A percentile compares a stretch with the other conserved stretches of the same genome.
Conservation (phyloP, 2,329 filamentous ascomycete species). For the Bipolaris zeicola region DNA sequence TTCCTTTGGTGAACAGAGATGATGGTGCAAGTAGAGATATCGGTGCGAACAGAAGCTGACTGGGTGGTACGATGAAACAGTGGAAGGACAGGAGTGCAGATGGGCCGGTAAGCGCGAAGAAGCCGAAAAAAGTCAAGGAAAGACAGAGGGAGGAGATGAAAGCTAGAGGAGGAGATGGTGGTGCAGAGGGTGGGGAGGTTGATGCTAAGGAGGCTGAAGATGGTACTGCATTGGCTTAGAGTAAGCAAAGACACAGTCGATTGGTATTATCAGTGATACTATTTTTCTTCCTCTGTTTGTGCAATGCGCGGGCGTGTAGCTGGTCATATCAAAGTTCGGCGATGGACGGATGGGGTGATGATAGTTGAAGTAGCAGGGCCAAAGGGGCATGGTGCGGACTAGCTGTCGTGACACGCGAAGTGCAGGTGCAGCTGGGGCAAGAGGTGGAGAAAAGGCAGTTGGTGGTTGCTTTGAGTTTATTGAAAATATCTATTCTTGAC, state of each 20-base stretch:
- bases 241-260: not conserved
- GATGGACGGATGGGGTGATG: not conserved
- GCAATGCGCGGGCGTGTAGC: not conserved
- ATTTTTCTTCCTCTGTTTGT: not conserved
- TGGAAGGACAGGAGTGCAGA: conserved; percentile 52
- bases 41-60: not conserved
- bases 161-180: not conserved
- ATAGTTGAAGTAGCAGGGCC: not conserved
- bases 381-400: not conserved
- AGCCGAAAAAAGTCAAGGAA: conserved; percentile 49
- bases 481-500: conserved; percentile 13
- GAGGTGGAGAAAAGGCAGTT: not conserved
- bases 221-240: not conserved
- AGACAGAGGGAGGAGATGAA: conserved; percentile 30
- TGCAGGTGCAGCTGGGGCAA: not conserved
- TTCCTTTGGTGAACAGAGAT: not conserved
- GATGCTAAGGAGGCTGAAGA: not conserved
- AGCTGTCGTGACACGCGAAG: not conserved
- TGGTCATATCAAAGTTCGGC: not conserved
- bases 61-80: conserved; percentile 20
- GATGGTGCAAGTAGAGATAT: not conserved
- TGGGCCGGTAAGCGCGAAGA: conserved; percentile 50
- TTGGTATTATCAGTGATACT: not conserved
- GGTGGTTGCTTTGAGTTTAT: conserved; percentile 4
- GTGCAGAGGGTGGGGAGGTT: not conserved